Conservation (phyloP, 164 flowering plant species). For the Buxus sempervirens region DNA sequence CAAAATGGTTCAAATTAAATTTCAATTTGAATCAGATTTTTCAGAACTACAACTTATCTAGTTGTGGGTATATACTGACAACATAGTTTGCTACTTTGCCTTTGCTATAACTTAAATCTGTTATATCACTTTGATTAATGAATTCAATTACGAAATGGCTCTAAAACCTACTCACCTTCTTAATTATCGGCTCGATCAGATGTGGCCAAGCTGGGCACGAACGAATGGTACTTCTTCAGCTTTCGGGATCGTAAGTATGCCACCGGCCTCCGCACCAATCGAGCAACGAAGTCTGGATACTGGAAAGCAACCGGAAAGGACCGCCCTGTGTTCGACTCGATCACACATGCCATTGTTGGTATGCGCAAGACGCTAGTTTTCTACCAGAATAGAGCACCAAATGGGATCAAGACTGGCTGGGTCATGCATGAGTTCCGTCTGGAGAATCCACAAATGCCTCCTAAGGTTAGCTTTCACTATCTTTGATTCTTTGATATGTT, state of each 20-base stretch:
- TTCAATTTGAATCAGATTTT: no score
- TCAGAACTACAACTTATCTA: no score
- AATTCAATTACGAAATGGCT: no score
- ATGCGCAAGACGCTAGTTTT: constrained; percentile 86
- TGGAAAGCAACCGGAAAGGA: constrained; percentile 95
- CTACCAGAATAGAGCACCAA: constrained; percentile 71
- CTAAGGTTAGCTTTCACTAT: constrained; percentile 41
- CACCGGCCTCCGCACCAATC: constrained; percentile 65
- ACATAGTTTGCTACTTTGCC: no score
- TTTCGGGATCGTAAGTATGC: constrained; percentile 80
- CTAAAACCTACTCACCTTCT: no score
- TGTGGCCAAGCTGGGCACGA: constrained; percentile 72
- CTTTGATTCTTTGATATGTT: no score
- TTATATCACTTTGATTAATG: no score
- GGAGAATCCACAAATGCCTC: constrained; percentile 60
- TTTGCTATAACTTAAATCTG: no score
- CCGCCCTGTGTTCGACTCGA: constrained; percentile 49
- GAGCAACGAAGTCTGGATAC: constrained; percentile 74
- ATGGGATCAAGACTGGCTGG: constrained; percentile 83
- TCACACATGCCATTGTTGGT: constrained; percentile 48
- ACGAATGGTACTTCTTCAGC: constrained; percentile 94
- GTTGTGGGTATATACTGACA: no score
- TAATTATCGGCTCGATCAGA: constrained; percentile 29
- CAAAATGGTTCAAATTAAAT: no score
- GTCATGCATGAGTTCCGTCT: constrained; percentile 91